These are phyloP conservation scores for Salix purpurea DNA, from an alignment of 345 rosid species.

Conservation along the genomic window DNA sequence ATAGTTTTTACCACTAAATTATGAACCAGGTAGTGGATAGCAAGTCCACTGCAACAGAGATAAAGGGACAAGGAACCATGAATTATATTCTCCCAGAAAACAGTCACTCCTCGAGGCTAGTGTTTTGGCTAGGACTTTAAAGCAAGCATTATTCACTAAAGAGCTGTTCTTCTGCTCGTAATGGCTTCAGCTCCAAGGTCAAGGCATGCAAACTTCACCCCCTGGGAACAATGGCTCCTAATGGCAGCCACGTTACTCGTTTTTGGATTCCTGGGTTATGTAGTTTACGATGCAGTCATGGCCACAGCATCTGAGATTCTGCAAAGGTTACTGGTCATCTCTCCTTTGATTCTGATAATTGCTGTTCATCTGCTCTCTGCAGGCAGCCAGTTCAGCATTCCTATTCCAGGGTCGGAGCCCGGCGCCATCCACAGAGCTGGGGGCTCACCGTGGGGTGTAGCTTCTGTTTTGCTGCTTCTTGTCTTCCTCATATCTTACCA, in stretches of 20 bases:
- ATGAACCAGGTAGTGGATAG: not conserved
- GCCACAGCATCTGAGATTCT: constrained; percentile 50
- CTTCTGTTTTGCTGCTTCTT: constrained; percentile 38
- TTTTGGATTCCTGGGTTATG: constrained; percentile 36
- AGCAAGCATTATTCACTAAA: not conserved
- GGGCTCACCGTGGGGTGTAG: constrained; percentile 56
- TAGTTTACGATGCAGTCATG: constrained; percentile 50
- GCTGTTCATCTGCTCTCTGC: constrained; percentile 53
- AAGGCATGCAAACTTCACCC: constrained; percentile 12
- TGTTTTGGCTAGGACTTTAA: not conserved
- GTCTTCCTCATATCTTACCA: constrained; percentile 42
- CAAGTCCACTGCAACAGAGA: not conserved
- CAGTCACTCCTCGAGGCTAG: not conserved
- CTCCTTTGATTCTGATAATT: constrained; percentile 45
- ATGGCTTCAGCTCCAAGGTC: constrained; percentile 32
- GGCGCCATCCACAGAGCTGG: constrained; percentile 49
- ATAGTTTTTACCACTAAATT: not conserved
- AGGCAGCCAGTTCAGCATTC: constrained; percentile 30
- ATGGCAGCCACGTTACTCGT: constrained; percentile 22
- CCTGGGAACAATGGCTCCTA: constrained; percentile 41
- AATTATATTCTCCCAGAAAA: not conserved
- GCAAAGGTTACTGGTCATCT: constrained; percentile 42
- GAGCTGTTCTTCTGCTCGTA: not conserved
- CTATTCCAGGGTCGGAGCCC: constrained; percentile 52
- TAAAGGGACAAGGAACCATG: not conserved